Evolutionary conservation across 768 basidiomycete species (phyloP).

Genomic region (Rhodosporidiobolus odoratus): DNA sequence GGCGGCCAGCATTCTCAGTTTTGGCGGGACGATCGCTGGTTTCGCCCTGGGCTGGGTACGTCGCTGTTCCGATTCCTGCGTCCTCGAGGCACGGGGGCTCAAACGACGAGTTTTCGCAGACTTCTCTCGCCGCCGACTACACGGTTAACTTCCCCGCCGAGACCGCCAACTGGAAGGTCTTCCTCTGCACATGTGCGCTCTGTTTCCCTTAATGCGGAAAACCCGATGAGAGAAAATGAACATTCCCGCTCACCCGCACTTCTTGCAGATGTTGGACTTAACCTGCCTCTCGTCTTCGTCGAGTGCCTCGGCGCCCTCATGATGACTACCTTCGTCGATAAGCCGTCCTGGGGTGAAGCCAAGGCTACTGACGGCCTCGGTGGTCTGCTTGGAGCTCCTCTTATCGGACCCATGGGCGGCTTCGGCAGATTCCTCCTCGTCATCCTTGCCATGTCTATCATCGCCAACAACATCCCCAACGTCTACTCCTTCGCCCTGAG

Average conservation of each 20-base stretch:
- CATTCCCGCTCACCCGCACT: slow-evolving; percentile 42
- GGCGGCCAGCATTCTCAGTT: slow-evolving; percentile 48
- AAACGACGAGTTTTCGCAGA: no score
- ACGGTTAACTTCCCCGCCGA: slow-evolving; percentile 51
- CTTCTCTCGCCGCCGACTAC: slow-evolving; percentile 50
- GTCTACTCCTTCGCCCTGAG: slow-evolving; percentile 54
- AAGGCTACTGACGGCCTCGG: slow-evolving; percentile 51
- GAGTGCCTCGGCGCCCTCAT: slow-evolving; percentile 53
- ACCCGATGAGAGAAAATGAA: no score
- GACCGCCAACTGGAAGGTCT: slow-evolving; percentile 48
- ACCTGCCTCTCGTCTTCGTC: slow-evolving; percentile 46
- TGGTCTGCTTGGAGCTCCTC: slow-evolving; percentile 51
- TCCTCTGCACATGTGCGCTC: slow-evolving; percentile 48
- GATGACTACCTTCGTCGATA: slow-evolving; percentile 48
- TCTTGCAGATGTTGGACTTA: slow-evolving; percentile 30
- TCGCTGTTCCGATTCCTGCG: no score
- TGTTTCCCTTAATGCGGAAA: no score
- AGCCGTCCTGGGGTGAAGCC: slow-evolving; percentile 47
- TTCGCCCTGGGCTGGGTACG: slow-evolving; percentile 52
- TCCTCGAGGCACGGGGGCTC: no score
- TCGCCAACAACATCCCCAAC: slow-evolving; percentile 50
- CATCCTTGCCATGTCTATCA: slow-evolving; percentile 47
- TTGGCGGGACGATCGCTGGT: slow-evolving; percentile 47
- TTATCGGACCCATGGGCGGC: slow-evolving; percentile 47
- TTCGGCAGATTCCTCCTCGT: slow-evolving; percentile 54